Percentiles rank a stretch among this genome's conserved stretches.
Evolutionary conservation across 2,329 filamentous ascomycete species (phyloP).

Genomic region (Paraphaeosphaeria sporulosa): DNA sequence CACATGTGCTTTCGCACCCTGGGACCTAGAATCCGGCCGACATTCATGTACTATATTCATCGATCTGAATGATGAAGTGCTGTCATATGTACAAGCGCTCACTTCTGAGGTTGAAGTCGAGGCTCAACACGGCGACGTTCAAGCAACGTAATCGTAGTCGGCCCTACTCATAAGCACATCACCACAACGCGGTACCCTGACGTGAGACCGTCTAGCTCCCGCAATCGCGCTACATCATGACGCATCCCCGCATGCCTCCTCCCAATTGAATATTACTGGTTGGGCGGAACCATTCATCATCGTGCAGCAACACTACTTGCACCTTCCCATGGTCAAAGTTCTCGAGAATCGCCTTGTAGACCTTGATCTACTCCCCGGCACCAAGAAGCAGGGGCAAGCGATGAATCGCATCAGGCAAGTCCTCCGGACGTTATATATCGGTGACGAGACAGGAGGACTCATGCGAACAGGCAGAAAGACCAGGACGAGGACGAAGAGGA

Average conservation of each 20-base stretch:
- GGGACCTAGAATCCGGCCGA: no score
- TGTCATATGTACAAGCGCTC: background rate
- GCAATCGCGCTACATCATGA: background rate
- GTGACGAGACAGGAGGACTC: background rate
- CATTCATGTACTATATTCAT: no score
- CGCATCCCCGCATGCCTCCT: background rate
- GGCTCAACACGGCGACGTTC: background rate
- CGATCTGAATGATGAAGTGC: no score
- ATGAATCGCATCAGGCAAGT: constrained; percentile 12
- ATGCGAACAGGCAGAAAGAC: background rate
- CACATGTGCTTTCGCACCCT: no score
- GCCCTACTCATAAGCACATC: background rate
- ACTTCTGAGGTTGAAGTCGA: background rate
- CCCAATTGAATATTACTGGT: background rate
- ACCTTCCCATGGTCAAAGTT: constrained; percentile 24
- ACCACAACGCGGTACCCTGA: background rate
- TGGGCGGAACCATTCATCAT: background rate
- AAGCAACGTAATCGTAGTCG: background rate
- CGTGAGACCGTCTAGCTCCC: background rate
- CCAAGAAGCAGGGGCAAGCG: constrained; percentile 15
- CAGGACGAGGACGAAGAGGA: background rate
- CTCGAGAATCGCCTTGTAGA: constrained; percentile 27
- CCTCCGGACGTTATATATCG: background rate
- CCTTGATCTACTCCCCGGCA: constrained; percentile 26
- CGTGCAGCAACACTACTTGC: background rate